Base-by-base conservation (phyloP, 305 asterid genomes). In the Petunia hybrid region DNA sequence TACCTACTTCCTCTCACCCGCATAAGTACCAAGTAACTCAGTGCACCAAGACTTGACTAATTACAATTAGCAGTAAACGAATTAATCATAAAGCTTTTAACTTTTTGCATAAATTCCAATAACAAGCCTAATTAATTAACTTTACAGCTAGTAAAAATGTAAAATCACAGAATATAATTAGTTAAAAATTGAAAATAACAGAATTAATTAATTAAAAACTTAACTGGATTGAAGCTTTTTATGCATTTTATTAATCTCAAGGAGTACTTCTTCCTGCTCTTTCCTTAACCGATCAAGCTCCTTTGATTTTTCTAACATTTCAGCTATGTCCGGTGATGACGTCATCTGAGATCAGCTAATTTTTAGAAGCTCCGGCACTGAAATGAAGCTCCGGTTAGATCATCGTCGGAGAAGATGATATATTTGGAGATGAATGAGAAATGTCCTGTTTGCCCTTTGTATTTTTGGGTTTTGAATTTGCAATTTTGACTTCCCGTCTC, bases 251-350 rank as follows among this genome's bases (percentile, higher is more conserved):
- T 95, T 95, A 91, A 97, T 94, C 76, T 93, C 98, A 45, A 81
- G 82, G 67, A 97, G 91, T 80, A 97, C 88, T 6, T 86, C 90
- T 80, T 94, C 97, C 80, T 88, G 98, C 76, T 88, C 95, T 77
- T 91, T 92, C 92, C 99, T 89, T 80, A 97, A 73, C 76, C 98
- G 98, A 89, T 97, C 99, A 86, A 97, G 98, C 89, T 91, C 96
- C 90, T 88, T 91, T 46, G 98, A 81, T 87, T 84, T 90, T 7
- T 94, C 98, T 82, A 94, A 6, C 77, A 97, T 90, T 74, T 92
- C 97, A 80, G 88, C 87, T 79, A 90, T 80, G 76, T 92, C 98
- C 81, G 92, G 91, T 40, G 98, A 85, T 90, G 98, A 69, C 98
- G 92, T 93, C 51, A 8, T 36, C 64, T 64, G 76, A 16, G 60